Base-by-base conservation (phyloP, 1,139 yeast species). In the Magnusiomyces fungicola region DNA sequence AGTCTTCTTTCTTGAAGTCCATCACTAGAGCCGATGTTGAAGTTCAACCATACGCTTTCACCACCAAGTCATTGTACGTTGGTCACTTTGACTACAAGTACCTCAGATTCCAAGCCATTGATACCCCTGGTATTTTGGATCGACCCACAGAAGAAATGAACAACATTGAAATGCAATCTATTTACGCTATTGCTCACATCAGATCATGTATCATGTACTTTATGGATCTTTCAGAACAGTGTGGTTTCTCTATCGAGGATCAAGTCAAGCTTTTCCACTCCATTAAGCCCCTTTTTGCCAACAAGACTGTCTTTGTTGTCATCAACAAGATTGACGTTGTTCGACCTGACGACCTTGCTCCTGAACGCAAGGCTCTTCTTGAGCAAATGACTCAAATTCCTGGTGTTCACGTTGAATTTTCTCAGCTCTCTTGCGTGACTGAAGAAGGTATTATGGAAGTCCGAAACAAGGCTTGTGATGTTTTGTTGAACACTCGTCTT, bases 101-200 rank as follows among this genome's bases (percentile, higher is more conserved):
- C 70, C 75, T 92, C 65, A 78, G 99, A 65, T 92, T 92, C 75
- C 99, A 92, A 73, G 98, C 97, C 51, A 92, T 92, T 65, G 99
- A 92, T 70, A 92, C 99, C 32, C 99, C 99, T 27, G 99, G 99
- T 75, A 90, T 92, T 64, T 75, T 92, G 67, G 99, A 92, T 70
- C 83, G 97, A 70, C 98, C 98, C 54, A 89, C 97, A 45, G 99
- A 92, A 69, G 97, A 92, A 68, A 94, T 92, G 99, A 94, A 90
- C 74, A 92, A 94, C 71, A 94, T 92, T 69, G 99, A 92, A 75
- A 92, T 92, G 98, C 99, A 92, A 74, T 84, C 96, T 50, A 90
- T 92, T 64, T 92, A 94, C 65, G 98, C 98, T 54, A 88, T 92
- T 76, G 98, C 98, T 37, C 98, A 92, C 70, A 80, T 92, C 69